Percentiles rank a stretch among this genome's conserved stretches.
phyloP scores from a whole-genome alignment of 1,284 basidiomycete species.

The Crepidotus sp. region DNA sequence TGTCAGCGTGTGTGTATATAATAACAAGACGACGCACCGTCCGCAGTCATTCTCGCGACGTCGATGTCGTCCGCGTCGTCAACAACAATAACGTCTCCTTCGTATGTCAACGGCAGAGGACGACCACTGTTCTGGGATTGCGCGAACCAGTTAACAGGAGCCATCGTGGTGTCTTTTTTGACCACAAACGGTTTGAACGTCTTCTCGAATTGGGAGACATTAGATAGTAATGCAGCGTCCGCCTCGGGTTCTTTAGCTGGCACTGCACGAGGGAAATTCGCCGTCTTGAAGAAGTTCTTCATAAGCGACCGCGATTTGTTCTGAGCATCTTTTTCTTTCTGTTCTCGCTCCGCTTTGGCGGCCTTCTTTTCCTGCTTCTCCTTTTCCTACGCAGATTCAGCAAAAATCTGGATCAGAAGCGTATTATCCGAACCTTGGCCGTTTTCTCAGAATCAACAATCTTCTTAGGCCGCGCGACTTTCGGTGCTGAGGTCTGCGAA shows the following conservation, averaged over 20 bases:
- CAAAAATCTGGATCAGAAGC: slow-evolving; percentile 4
- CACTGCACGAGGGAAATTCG: slow-evolving; percentile 25
- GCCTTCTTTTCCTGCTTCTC: slow-evolving; percentile 56
- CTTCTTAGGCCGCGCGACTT: slow-evolving; percentile 40
- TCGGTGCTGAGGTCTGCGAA: slow-evolving; percentile 6
- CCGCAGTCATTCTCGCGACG: slow-evolving; percentile 22
- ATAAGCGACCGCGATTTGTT: slow-evolving; percentile 66
- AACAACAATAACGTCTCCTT: slow-evolving; percentile 44
- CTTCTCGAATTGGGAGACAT: slow-evolving; percentile 57
- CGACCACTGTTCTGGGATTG: slow-evolving; percentile 12
- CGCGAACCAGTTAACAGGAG: slow-evolving; percentile 64
- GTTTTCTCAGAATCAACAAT: slow-evolving; percentile 46
- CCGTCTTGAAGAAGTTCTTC: slow-evolving; percentile 67
- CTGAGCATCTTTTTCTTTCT: slow-evolving; percentile 59
- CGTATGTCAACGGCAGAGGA: slow-evolving; percentile 19
- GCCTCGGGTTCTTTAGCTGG: slow-evolving; percentile 26
- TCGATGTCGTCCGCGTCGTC: slow-evolving; percentile 34
- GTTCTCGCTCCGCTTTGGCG: slow-evolving; percentile 57
- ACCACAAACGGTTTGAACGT: slow-evolving; percentile 70
- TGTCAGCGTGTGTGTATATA: background rate
- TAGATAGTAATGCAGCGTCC: slow-evolving; percentile 33
- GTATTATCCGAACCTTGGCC: slow-evolving; percentile 41
- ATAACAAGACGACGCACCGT: slow-evolving; percentile 27
- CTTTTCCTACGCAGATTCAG: slow-evolving; percentile 42
- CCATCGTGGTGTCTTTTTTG: slow-evolving; percentile 63